Evolutionary conservation across 78 protist genomes (phyloP).

Genomic region (Dictyostelium purpureum): DNA sequence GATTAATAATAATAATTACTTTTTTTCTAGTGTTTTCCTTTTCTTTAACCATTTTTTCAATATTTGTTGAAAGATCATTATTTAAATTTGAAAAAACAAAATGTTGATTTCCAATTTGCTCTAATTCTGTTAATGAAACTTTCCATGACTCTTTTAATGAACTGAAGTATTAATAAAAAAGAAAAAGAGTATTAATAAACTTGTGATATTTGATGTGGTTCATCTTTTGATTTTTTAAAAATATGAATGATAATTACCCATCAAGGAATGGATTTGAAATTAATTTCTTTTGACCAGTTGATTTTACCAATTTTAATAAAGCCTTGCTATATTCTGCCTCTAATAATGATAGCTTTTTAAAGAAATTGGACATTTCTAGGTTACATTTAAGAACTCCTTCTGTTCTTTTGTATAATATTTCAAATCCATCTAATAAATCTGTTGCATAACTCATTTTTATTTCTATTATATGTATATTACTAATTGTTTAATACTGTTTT

Average conservation of each 20-base stretch:
- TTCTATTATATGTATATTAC: constrained; percentile 10
- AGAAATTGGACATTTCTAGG: constrained; percentile 54
- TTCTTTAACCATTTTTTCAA: constrained; percentile 68
- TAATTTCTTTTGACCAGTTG: constrained; percentile 73
- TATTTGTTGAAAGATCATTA: constrained; percentile 48
- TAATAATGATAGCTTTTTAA: constrained; percentile 41
- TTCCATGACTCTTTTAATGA: constrained; percentile 61
- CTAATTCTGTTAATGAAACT: constrained; percentile 27
- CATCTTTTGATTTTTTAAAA: no score
- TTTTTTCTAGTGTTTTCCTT: constrained; percentile 53
- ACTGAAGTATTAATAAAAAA: neutral
- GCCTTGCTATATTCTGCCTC: constrained; percentile 64
- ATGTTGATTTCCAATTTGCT: constrained; percentile 40
- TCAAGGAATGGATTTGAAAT: constrained; percentile 53
- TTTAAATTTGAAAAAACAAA: constrained; percentile 5
- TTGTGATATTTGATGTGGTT: no score
- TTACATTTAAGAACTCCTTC: constrained; percentile 73
- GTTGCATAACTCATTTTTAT: constrained; percentile 63
- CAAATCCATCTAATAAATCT: constrained; percentile 68
- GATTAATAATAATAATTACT: neutral
- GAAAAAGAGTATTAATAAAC: neutral
- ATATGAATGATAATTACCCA: constrained; percentile 15
- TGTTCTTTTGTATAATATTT: constrained; percentile 70
- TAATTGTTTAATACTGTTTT: no score
- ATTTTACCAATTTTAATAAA: constrained; percentile 54